These are phyloP conservation scores for Lactarius trivialis DNA, from an alignment of 768 basidiomycete species.

Conservation along the genomic window DNA sequence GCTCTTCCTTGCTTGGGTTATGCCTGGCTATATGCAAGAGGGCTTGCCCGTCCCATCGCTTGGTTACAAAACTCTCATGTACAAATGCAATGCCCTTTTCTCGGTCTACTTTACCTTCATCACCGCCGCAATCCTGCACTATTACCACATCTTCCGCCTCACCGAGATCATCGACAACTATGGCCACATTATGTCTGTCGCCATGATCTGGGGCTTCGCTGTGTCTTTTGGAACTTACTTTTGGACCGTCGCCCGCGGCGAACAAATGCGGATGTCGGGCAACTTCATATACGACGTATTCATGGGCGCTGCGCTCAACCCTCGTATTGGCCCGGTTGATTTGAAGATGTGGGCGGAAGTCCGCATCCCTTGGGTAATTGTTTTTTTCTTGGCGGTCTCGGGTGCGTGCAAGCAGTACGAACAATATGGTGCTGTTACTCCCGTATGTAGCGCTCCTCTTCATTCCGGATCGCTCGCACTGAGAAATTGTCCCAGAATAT, in stretches of 20 bases:
- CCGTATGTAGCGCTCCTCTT: constrained; percentile 43
- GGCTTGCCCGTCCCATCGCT: constrained; percentile 95
- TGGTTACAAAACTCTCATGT: constrained; percentile 85
- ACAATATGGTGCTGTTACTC: constrained; percentile 82
- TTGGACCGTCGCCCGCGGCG: constrained; percentile 66
- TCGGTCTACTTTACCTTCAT: constrained; percentile 79
- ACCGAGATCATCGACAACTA: constrained; percentile 95
- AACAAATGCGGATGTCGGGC: constrained; percentile 89
- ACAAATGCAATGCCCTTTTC: constrained; percentile 92
- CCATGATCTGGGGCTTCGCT: constrained; percentile 85
- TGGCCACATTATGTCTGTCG: constrained; percentile 91
- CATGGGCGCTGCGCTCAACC: constrained; percentile 95
- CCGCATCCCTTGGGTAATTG: constrained; percentile 93
- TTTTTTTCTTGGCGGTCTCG: constrained; percentile 88
- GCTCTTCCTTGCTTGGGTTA: constrained; percentile 79
- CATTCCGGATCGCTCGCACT: background rate
- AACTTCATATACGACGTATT: constrained; percentile 92
- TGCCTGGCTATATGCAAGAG: constrained; percentile 91
- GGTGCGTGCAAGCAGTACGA: constrained; percentile 97
- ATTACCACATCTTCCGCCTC: constrained; percentile 77
- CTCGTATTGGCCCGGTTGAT: constrained; percentile 84
- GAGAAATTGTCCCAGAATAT: constrained; percentile 58
- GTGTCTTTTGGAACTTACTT: constrained; percentile 80
- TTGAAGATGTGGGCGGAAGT: constrained; percentile 99
- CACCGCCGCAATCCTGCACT: constrained; percentile 70